These are phyloP conservation scores for Annulohypoxylon moriforme DNA, from an alignment of 495 filamentous ascomycete species.

Conservation along the genomic window DNA sequence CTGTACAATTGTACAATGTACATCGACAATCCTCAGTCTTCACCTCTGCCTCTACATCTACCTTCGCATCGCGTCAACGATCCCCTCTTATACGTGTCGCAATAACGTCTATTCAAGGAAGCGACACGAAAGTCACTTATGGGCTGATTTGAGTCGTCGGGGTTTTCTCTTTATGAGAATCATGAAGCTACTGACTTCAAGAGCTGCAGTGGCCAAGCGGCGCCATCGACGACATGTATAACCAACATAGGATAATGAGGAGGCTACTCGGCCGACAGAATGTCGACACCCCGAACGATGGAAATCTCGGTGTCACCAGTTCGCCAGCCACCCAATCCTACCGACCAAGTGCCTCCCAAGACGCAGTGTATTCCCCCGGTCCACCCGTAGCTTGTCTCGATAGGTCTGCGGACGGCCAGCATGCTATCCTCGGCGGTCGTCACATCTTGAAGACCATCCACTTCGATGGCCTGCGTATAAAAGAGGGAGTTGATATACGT, in stretches of 20 bases:
- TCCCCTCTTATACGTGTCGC: constrained; percentile 10
- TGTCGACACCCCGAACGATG: constrained; percentile 52
- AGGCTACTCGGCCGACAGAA: constrained; percentile 62
- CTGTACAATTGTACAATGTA: constrained; percentile 10
- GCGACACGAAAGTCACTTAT: neutral
- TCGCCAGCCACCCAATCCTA: constrained; percentile 49
- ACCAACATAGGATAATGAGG: constrained; percentile 64
- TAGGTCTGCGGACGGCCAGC: constrained; percentile 77
- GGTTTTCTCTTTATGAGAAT: constrained; percentile 26
- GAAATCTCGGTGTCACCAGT: constrained; percentile 52
- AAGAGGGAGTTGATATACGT: constrained; percentile 83
- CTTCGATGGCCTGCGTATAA: constrained; percentile 74
- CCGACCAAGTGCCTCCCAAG: constrained; percentile 76
- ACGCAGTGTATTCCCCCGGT: constrained; percentile 76
- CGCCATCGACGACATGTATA: constrained; percentile 48
- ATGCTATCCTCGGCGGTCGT: constrained; percentile 82
- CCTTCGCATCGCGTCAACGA: neutral
- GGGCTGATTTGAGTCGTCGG: constrained; percentile 20
- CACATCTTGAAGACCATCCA: constrained; percentile 86
- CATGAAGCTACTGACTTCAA: constrained; percentile 44
- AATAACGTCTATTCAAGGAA: neutral
- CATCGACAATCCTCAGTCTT: neutral
- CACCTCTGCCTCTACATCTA: neutral
- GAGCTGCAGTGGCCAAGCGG: constrained; percentile 38
- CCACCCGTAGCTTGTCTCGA: constrained; percentile 80